Conservation (phyloP, 2,329 filamentous ascomycete species). For the Fusarium mangiferae region DNA sequence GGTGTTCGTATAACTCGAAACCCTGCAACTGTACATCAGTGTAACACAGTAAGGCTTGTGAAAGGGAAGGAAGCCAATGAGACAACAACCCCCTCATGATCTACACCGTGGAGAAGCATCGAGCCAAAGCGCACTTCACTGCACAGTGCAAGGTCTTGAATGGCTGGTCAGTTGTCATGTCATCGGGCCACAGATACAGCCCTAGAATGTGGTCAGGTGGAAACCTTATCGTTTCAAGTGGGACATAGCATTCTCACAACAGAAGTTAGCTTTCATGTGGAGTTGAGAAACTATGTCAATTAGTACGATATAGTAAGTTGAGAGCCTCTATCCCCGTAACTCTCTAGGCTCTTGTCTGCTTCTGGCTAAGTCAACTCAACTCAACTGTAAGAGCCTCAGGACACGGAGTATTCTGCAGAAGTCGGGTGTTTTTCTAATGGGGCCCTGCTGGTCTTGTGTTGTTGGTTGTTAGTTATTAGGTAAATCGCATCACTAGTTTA, state of each 20-base stretch:
- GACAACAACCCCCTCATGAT: not conserved
- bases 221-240: not conserved
- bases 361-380: not conserved
- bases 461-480: not conserved
- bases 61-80: not conserved
- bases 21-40: not conserved
- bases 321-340: not conserved
- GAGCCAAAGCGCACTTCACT: not conserved
- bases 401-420: not conserved
- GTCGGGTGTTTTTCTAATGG: not conserved
- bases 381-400: no score
- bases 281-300: not conserved
- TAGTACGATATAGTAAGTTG: not conserved
- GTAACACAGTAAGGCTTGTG: not conserved
- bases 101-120: not conserved
- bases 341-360: not conserved
- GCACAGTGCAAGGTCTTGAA: not conserved
- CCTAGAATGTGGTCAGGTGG: not conserved
- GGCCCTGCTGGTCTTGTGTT: not conserved
- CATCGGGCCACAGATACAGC: not conserved
- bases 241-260: not conserved
- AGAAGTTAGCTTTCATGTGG: no score
- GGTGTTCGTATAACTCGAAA: not conserved
- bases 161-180: not conserved
- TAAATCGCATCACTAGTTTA: not conserved